Evolutionary conservation across 768 basidiomycete species (phyloP).

Genomic region (Phaeolepiota aurea): DNA sequence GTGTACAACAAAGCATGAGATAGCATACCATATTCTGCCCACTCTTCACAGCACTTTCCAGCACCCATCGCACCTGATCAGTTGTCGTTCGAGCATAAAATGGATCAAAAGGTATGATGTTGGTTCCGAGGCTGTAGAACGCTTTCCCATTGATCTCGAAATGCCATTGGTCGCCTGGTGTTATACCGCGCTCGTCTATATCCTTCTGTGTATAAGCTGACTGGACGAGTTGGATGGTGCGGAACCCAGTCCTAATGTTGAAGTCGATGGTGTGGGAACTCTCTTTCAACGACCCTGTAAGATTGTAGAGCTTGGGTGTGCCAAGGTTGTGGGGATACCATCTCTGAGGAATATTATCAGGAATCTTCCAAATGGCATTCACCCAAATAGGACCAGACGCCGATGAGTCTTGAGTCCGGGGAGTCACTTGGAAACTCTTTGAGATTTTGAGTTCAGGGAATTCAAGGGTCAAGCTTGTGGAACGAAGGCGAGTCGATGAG

Average conservation of each 20-base stretch:
- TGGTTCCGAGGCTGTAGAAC: constrained; percentile 48
- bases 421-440: constrained; percentile 22
- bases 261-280: constrained; percentile 21
- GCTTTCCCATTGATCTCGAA: constrained; percentile 50
- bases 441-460: constrained; percentile 37
- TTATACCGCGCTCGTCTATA: constrained; percentile 36
- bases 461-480: constrained; percentile 30
- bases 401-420: constrained; percentile 12
- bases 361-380: constrained; percentile 34
- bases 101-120: constrained; percentile 54
- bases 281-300: constrained; percentile 27
- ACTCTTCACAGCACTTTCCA: constrained; percentile 44
- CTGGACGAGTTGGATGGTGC: constrained; percentile 49
- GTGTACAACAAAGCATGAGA: background rate
- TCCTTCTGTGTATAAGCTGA: constrained; percentile 36
- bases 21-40: constrained; percentile 51
- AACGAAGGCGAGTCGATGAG: constrained; percentile 24
- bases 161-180: constrained; percentile 54
- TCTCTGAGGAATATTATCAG: constrained; percentile 34
- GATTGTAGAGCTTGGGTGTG: constrained; percentile 44
- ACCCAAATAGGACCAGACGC: constrained; percentile 27
- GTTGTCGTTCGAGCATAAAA: constrained; percentile 45
- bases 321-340: constrained; percentile 54
- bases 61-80: constrained; percentile 44
- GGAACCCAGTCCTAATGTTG: constrained; percentile 44